phyloP scores from a whole-genome alignment of 495 filamentous ascomycete genomes.

The Penicillium waksmanii region DNA sequence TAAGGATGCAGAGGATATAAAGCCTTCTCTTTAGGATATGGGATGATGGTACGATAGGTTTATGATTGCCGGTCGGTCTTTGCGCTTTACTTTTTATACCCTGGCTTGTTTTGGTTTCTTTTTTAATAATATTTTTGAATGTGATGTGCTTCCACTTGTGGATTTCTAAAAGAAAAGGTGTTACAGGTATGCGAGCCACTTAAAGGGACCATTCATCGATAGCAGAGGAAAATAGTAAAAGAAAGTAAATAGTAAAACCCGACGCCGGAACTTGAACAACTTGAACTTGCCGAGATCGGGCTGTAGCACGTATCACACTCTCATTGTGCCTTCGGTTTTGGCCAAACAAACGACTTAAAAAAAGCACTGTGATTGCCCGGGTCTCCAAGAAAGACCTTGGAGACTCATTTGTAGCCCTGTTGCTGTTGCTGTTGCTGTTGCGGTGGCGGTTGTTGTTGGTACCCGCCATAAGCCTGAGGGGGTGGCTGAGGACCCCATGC shows the following conservation, averaged over 20 bases:
- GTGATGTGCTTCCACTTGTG: background rate
- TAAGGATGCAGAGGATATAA: slow-evolving; percentile 19
- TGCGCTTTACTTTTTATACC: background rate
- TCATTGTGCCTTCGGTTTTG: too few species aligned
- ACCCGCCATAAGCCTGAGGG: slow-evolving; percentile 28
- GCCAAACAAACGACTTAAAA: background rate
- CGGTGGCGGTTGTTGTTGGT: slow-evolving; percentile 8
- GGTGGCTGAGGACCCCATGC: slow-evolving; percentile 23
- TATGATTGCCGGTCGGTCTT: slow-evolving; percentile 5
- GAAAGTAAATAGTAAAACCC: background rate
- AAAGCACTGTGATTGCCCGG: background rate
- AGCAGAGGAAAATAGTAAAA: background rate
- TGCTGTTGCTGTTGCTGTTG: slow-evolving; percentile 13
- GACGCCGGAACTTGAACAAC: background rate
- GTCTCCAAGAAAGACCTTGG: background rate
- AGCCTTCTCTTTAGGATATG: slow-evolving; percentile 13
- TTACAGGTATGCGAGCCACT: background rate
- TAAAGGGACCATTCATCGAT: background rate
- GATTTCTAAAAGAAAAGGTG: too few species aligned
- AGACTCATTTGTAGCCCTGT: slow-evolving; percentile 22
- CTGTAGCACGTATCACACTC: too few species aligned
- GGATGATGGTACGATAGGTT: slow-evolving; percentile 1
- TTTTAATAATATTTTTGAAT: background rate
- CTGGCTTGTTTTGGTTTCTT: background rate
- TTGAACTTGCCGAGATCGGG: too few species aligned